Percentiles rank a stretch among this genome's conserved stretches.
These are phyloP conservation scores for Dissoconium aciculare DNA, from an alignment of 2,329 filamentous ascomycete species.

Conservation along the genomic window DNA sequence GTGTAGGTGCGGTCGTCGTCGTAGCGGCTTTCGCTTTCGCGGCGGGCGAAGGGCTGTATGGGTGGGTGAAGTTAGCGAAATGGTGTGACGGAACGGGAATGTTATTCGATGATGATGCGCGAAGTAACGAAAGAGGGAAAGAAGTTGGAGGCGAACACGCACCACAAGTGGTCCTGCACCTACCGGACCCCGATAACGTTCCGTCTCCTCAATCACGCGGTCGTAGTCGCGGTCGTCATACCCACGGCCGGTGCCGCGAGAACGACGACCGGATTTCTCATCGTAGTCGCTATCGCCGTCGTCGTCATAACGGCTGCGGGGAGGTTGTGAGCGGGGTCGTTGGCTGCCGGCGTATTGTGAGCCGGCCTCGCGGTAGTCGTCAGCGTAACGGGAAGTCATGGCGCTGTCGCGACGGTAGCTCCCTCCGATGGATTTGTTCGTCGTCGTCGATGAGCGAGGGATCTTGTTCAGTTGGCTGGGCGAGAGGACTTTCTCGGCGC, in stretches of 20 bases:
- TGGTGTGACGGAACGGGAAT: background rate
- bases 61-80: constrained; percentile 10
- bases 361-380: constrained; percentile 14
- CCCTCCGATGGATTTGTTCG: constrained; percentile 1
- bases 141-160: no score
- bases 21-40: constrained; percentile 11
- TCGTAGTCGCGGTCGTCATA: constrained; percentile 18
- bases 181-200: constrained; percentile 21
- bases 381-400: constrained; percentile 15
- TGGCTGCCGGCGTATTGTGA: constrained; percentile 9
- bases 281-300: constrained; percentile 21
- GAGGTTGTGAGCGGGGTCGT: constrained; percentile 18
- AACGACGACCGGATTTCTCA: constrained; percentile 15
- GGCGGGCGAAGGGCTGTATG: constrained; percentile 15
- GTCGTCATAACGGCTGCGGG: constrained; percentile 18
- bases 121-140: no score
- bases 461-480: constrained; percentile 6
- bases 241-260: constrained; percentile 12
- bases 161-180: constrained; percentile 19
- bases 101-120: background rate
- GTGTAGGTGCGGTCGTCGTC: constrained; percentile 12
- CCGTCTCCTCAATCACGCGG: constrained; percentile 19
- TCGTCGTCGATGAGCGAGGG: constrained; percentile 1
- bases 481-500: constrained; percentile 14
- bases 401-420: constrained; percentile 13